Conservation (phyloP, 192 early-diverging fungal species). For the Linnemannia exigua region DNA sequence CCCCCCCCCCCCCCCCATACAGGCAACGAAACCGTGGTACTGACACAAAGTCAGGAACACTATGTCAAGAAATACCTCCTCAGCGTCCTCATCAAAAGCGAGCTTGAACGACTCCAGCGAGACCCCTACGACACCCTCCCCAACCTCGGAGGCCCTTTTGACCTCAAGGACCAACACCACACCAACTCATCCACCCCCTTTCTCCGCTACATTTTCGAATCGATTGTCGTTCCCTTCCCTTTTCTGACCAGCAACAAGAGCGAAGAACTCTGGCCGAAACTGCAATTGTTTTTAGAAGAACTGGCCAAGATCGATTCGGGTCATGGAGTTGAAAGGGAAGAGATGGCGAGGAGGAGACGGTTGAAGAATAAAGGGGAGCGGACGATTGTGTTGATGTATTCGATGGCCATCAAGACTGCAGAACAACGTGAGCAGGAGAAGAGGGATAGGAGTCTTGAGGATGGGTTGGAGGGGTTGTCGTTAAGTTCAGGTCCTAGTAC, state of each 20-base stretch:
- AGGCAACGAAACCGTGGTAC: conserved; percentile 7
- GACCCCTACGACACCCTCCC: conserved; percentile 28
- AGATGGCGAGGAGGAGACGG: conserved; percentile 33
- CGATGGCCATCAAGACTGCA: conserved; percentile 46
- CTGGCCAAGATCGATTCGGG: conserved; percentile 58
- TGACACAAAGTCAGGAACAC: conserved; percentile 59
- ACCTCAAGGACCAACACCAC: conserved; percentile 34
- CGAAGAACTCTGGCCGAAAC: conserved; percentile 62
- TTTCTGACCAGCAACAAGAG: conserved; percentile 57
- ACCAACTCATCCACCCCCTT: conserved; percentile 55
- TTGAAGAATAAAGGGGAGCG: conserved; percentile 43
- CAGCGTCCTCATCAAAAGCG: conserved; percentile 60
- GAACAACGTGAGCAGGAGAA: conserved; percentile 45
- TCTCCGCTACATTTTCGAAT: conserved; percentile 59
- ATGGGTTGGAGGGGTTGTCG: neutral
- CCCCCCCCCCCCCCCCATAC: neutral
- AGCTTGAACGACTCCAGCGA: conserved; percentile 52
- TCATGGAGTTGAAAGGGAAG: conserved; percentile 43
- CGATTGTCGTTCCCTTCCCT: conserved; percentile 64
- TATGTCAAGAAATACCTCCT: conserved; percentile 70
- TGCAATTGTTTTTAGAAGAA: conserved; percentile 62
- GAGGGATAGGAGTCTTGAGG: conserved; percentile 9
- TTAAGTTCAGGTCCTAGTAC: neutral
- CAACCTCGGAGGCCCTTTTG: conserved; percentile 45
- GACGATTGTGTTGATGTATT: conserved; percentile 43